Conservation (phyloP, 164 flowering plant genomes). For the Sextonia rubra region DNA sequence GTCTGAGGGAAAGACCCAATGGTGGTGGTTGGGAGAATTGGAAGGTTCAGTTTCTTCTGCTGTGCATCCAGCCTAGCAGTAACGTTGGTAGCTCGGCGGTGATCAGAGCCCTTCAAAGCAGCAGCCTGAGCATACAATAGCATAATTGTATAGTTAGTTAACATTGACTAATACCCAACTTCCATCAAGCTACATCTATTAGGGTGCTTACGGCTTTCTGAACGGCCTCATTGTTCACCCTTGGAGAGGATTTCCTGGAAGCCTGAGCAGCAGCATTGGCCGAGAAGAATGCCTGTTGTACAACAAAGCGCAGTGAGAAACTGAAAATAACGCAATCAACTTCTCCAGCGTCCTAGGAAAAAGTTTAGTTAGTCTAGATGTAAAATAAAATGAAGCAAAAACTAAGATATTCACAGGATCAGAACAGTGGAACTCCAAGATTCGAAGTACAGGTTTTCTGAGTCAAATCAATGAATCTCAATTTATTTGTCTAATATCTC, state of each 20-base stretch:
- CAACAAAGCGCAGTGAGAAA: no score
- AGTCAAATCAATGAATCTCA: background rate
- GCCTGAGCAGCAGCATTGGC: slow-evolving; percentile 57
- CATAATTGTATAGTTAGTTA: no score
- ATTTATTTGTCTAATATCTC: no score
- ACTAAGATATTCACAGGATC: background rate
- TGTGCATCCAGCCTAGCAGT: slow-evolving; percentile 40
- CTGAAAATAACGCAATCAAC: no score
- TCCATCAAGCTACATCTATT: background rate
- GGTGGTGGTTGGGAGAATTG: slow-evolving; percentile 30
- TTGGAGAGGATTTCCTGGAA: slow-evolving; percentile 61
- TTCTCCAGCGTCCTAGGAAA: no score
- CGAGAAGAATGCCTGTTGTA: slow-evolving; percentile 60
- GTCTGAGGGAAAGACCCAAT: slow-evolving; percentile 31
- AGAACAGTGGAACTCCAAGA: no score
- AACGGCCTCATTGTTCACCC: slow-evolving; percentile 38
- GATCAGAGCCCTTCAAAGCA: slow-evolving; percentile 80
- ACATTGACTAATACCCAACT: background rate
- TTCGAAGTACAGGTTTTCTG: background rate
- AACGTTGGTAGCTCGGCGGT: slow-evolving; percentile 79
- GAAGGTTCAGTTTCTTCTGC: slow-evolving; percentile 25
- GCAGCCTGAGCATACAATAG: slow-evolving; percentile 50
- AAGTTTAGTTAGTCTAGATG: no score
- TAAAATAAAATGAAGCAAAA: no score
- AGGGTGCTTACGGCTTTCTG: slow-evolving; percentile 38